Evolutionary conservation across 2,329 filamentous ascomycete species (phyloP), one percentile per base, ranked within the genome.

Genomic region (Trichoderma oligosporum): DNA sequence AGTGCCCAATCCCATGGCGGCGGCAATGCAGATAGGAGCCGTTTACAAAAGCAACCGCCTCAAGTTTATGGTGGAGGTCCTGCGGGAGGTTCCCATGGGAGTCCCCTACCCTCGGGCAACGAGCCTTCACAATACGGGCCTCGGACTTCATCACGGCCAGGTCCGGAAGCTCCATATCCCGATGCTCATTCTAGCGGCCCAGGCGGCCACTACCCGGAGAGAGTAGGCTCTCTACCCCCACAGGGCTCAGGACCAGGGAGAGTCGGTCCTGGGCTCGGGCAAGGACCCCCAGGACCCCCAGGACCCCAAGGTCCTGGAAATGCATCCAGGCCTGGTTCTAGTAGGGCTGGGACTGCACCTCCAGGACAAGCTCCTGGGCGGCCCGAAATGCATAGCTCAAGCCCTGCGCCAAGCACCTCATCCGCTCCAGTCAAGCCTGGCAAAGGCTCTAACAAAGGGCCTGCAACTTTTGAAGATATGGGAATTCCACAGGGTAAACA

Each of bases 401-500:
- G 66, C 60, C 49, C 68, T 22, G 47, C 44, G 60, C 72, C 65
- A 38, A 70, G 61, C 56, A 64, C 65, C 59, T 65, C 68, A 39
- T 64, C 71, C 18, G 63, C 66, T 20, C 64, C 68, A n/a, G 64
- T 71, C 41, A 71, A 73, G n/a, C 70, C 73, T 61, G 36, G 18
- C n/a, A 44, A 22, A 6, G 12, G 25, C 18, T 62, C 76, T 3
- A 74, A 76, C 48, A 89, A 91, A 68, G 94, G 93, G 9, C 93
- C 94, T 1, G 90, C 94, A 66, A 97, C 94, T 0, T 99, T 99
- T 71, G 93, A 97, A 70, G 92, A 95, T 70, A 99, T 99, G 94
- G 94, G 94, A 36, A 93, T 99, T 65, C 90, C 91, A 6, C 82
- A 86, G 66, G 85, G 81, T 46, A 92, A 94, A 73, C 82, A 86